phyloP scores from a whole-genome alignment of 2,329 filamentous ascomycete species.

The Fusarium vanettenii region DNA sequence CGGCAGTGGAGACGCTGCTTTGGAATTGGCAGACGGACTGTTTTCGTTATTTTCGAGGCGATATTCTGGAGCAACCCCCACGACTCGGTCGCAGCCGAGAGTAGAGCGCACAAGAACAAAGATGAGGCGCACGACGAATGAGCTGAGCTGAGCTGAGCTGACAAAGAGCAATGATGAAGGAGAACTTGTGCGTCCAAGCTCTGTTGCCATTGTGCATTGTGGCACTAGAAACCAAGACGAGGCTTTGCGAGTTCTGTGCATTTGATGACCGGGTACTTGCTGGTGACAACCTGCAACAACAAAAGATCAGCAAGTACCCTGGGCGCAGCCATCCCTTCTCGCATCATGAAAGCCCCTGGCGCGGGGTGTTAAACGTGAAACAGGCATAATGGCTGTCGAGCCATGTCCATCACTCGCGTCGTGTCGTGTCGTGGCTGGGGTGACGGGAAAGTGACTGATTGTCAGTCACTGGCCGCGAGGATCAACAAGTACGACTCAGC shows the following conservation, averaged over 20 bases:
- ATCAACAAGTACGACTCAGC: conserved; percentile 20
- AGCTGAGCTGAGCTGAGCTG: not conserved
- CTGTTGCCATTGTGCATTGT: conserved; percentile 26
- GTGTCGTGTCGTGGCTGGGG: conserved; percentile 23
- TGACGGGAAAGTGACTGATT: conserved; percentile 37
- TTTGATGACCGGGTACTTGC: conserved; percentile 22
- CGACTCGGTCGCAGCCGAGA: conserved; percentile 27
- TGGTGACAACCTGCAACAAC: conserved; percentile 23
- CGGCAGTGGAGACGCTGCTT: conserved; percentile 38
- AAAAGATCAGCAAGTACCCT: conserved; percentile 32
- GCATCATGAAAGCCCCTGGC: conserved; percentile 25
- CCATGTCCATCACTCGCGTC: conserved; percentile 27
- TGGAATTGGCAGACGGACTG: not conserved
- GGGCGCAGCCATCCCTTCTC: conserved; percentile 34
- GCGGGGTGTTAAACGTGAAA: conserved; percentile 26
- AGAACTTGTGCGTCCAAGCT: conserved; percentile 20
- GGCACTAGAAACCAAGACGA: conserved; percentile 29
- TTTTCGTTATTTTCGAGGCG: conserved; percentile 11
- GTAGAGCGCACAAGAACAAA: conserved; percentile 12
- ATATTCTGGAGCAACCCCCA: conserved; percentile 36
- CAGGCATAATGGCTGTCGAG: conserved; percentile 27
- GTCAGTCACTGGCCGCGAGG: conserved; percentile 33
- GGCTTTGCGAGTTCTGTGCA: not conserved
- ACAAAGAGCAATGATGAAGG: conserved; percentile 20
- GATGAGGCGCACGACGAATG: not conserved